Evolutionary conservation across 805 yeast genomes (phyloP), one percentile per base, ranked within the genome.

Genomic region (Starmerella gropengiesseri): DNA sequence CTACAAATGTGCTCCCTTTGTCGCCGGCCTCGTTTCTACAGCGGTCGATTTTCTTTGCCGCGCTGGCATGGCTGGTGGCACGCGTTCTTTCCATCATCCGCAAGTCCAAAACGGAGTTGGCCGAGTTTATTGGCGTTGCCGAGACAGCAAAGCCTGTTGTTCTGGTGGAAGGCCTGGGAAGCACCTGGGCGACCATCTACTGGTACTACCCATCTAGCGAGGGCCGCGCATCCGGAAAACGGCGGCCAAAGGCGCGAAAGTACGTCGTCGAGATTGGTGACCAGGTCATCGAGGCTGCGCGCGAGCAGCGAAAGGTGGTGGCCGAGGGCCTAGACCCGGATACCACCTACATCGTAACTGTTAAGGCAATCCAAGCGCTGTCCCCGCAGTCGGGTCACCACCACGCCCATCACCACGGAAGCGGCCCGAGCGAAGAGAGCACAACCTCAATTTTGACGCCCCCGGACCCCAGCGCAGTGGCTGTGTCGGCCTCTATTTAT

Each of bases 301-400:
- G 64, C 18, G 48, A 59, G 26, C 60, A 58, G 21, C 46, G 62
- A 5, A 49, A 56, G 5, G 58, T 60, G 11, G 45, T 60, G 16
- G 44, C 65, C 13, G 51, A 60, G 4, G 60, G 61, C 13, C 51
- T 64, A 18, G 48, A 50, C 20, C 63, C 65, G 7, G 55, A 57
- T 36, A 55, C 55, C 25, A 45, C 54, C 7, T 64, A 64, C 50
- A 46, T 55, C 14, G 55, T 65, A 14, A 46, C 55, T 4, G 59
- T 64, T 4, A 43, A 56, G 23, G 64, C 67, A 4, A 59, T 58
- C n/a, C 43, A 40, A 11, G 26, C 22, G 11, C n/a, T 23, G 21
- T 20, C 31, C n/a, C 7, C 26, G 3, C 41, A 21, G n/a, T 6
- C 18, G 11, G n/a, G 5, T 29, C 20, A 8, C 7, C n/a, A 17